Evolutionary conservation across 1,139 yeast species (phyloP), one percentile per base, ranked within the genome.

Genomic region (Sugiyamaella sp.): DNA sequence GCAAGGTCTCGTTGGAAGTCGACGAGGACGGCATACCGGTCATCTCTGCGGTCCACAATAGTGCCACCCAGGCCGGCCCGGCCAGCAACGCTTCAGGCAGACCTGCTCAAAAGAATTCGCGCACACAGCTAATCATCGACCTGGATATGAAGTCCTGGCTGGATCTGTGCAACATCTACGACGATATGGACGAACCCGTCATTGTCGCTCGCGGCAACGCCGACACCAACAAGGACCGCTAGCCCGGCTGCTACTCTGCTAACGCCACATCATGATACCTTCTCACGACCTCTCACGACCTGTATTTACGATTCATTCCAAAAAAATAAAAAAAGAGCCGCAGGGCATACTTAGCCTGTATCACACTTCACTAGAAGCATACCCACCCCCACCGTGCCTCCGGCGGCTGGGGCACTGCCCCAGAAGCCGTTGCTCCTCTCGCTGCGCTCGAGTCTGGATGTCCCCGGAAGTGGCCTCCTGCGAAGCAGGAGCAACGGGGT

Each of bases 81-180:
- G 3, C 70, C 79, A 39, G 9, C 12, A 14, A 39, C 10, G 29
- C 27, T 74, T 74, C 44, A 20, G 21, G 24, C n/a, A 48, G n/a
- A 29, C 12, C 41, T 4, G 32, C 19, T 19, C 44, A 10, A 27
- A 10, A 22, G 20, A 14, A 14, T 16, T 20, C 27, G 37, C 22
- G 46, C 21, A 20, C 41, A 46, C 96, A 89, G 68, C 80, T 86
- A 56, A 85, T 89, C 17, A 86, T 91, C 45, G 82, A 85, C 42
- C 71, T 89, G 62, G 88, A 86, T 61, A 78, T 81, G 64, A 74
- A 70, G 0, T 79, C 88, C 0, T 89, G 96, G 95, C 60, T 72
- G 54, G 70, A 70, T 20, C 67, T 86, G 32, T 51, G 61, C 32
- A 58, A 59, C 9, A 53, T 57, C 8, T 57, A 60, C 47, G 63